A percentile compares a stretch with the other conserved stretches of the same genome.
Conservation (phyloP, 176 grass and related monocot species). For the Phoenix roebelenii region DNA sequence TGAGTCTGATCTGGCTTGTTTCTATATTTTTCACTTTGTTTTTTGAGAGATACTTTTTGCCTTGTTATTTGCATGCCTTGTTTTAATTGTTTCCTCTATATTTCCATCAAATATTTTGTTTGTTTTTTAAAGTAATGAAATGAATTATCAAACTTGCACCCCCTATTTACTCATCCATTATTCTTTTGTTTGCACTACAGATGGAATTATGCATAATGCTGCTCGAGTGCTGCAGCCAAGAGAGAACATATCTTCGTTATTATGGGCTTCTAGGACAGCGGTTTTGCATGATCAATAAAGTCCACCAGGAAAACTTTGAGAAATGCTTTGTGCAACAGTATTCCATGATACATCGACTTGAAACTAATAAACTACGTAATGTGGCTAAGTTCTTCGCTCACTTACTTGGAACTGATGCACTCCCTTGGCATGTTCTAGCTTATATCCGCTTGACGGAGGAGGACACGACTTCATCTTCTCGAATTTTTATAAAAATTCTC, state of each 20-base stretch:
- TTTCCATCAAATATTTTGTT: too few species aligned
- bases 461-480: slow-evolving; percentile 85
- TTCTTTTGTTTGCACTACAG: slow-evolving; percentile 27
- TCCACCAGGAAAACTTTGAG: slow-evolving; percentile 93
- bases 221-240: slow-evolving; percentile 93
- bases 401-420: slow-evolving; percentile 72
- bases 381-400: slow-evolving; percentile 96
- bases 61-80: too few species aligned
- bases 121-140: too few species aligned
- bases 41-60: too few species aligned
- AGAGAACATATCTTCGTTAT: slow-evolving; percentile 87
- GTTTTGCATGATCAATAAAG: slow-evolving; percentile 94
- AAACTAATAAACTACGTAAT: slow-evolving; percentile 92
- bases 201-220: slow-evolving; percentile 97
- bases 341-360: slow-evolving; percentile 85
- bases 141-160: too few species aligned
- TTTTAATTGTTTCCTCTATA: too few species aligned
- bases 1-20: too few species aligned
- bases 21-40: too few species aligned
- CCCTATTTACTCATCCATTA: not conserved
- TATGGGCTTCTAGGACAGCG: slow-evolving; percentile 83
- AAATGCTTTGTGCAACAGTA: slow-evolving; percentile 92
- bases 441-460: slow-evolving; percentile 93
- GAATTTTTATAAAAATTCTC: slow-evolving; percentile 96
- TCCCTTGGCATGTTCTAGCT: slow-evolving; percentile 78